Percentiles rank a stretch among this genome's conserved stretches.
Evolutionary conservation across 441 rosid genomes (phyloP).

Genomic region (Erysimum cheiri): DNA sequence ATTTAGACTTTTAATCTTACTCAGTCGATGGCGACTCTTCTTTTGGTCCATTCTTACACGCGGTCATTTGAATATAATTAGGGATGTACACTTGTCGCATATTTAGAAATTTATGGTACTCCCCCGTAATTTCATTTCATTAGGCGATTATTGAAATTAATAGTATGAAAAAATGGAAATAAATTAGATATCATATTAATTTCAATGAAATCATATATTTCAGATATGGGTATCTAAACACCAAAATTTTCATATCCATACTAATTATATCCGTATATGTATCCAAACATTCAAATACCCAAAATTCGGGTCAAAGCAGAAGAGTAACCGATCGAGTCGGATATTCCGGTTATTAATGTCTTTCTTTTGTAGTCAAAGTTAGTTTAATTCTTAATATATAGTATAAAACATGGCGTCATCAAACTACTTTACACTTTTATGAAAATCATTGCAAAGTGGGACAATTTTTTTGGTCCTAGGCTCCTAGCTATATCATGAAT

Average conservation of each 20-base stretch:
- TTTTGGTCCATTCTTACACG: conserved; percentile 29
- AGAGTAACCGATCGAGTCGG: background rate
- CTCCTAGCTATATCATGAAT: background rate
- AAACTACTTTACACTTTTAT: background rate
- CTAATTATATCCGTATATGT: background rate
- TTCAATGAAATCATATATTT: background rate
- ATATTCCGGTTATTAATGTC: background rate
- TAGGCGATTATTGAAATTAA: background rate
- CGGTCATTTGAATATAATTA: conserved; percentile 14
- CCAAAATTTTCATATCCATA: too few relatives aligned
- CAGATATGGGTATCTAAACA: too few relatives aligned
- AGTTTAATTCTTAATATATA: background rate
- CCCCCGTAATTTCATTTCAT: background rate
- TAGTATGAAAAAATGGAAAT: background rate
- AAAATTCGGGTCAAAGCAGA: background rate
- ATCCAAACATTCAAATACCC: background rate
- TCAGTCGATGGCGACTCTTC: background rate
- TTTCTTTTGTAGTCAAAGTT: background rate
- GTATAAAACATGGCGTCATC: background rate
- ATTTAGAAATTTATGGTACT: background rate
- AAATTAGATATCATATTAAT: background rate
- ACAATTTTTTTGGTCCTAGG: too few relatives aligned
- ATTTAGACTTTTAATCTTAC: conserved; percentile 7
- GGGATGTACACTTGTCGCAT: background rate
- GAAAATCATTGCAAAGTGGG: background rate